These are phyloP conservation scores for Coemansia sp. DNA, from an alignment of 192 early-diverging fungal species.

Conservation along the genomic window DNA sequence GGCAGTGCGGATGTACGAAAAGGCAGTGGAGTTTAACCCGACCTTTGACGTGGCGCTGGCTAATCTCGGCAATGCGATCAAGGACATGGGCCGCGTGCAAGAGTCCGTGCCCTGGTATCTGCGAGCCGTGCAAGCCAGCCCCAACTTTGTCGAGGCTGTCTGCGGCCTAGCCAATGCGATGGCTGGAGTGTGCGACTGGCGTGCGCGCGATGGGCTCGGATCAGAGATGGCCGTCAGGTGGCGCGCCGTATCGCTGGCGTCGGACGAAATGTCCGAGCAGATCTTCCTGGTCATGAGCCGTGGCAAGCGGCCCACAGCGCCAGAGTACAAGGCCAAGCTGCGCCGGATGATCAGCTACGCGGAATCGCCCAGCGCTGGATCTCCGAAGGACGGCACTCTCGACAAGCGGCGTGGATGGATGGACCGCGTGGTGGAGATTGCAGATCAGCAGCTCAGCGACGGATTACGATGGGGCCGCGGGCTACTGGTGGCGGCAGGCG, in stretches of 20 bases:
- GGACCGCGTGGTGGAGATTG: constrained; percentile 75
- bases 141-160: constrained; percentile 91
- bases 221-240: constrained; percentile 36
- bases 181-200: constrained; percentile 91
- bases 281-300: constrained; percentile 49
- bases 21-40: constrained; percentile 83
- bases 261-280: constrained; percentile 32
- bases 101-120: constrained; percentile 86
- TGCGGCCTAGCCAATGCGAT: constrained; percentile 90
- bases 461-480: constrained; percentile 63
- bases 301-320: constrained; percentile 34
- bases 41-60: constrained; percentile 92
- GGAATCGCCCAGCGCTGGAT: not conserved
- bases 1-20: constrained; percentile 87
- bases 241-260: constrained; percentile 19
- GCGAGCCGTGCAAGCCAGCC: constrained; percentile 81
- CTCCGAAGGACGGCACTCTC: constrained; percentile 1
- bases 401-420: constrained; percentile 68
- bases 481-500: constrained; percentile 41
- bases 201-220: constrained; percentile 69
- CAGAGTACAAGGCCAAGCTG: constrained; percentile 28
- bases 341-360: constrained; percentile 21
- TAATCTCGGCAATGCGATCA: constrained; percentile 92
- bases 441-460: constrained; percentile 75
- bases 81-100: constrained; percentile 89